Evolutionary conservation across 805 yeast genomes (phyloP).

Genomic region (Candida berthetii): DNA sequence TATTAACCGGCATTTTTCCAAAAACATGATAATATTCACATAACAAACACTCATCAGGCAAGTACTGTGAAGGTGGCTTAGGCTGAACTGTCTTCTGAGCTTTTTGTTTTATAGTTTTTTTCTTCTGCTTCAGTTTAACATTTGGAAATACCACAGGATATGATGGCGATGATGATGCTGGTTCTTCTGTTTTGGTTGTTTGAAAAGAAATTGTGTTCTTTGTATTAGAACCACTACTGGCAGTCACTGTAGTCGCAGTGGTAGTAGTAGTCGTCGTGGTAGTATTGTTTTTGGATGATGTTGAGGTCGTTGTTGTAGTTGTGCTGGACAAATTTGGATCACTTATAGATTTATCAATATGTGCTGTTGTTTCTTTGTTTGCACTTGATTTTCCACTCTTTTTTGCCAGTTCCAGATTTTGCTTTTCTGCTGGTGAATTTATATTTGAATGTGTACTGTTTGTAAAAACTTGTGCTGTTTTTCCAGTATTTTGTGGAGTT

Average conservation of each 20-base stretch:
- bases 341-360: no score
- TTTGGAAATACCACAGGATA: not conserved
- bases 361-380: not conserved
- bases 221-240: conserved; percentile 16
- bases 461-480: not conserved
- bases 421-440: not conserved
- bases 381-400: not conserved
- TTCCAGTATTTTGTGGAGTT: not conserved
- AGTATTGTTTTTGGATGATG: no score
- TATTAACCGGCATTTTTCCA: conserved; percentile 42
- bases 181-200: not conserved
- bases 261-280: not conserved
- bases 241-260: not conserved
- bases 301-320: conserved; percentile 1
- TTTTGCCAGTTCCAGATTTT: no score
- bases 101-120: not conserved
- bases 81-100: conserved; percentile 1
- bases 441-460: not conserved
- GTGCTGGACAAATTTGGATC: no score
- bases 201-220: not conserved
- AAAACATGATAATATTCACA: conserved; percentile 48
- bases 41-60: conserved; percentile 31
- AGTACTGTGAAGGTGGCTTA: conserved; percentile 15
- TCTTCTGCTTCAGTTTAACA: not conserved
- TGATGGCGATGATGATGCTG: no score